phyloP scores from a whole-genome alignment of 2,329 filamentous ascomycete genomes.

The Cladophialophora chaetospira region DNA sequence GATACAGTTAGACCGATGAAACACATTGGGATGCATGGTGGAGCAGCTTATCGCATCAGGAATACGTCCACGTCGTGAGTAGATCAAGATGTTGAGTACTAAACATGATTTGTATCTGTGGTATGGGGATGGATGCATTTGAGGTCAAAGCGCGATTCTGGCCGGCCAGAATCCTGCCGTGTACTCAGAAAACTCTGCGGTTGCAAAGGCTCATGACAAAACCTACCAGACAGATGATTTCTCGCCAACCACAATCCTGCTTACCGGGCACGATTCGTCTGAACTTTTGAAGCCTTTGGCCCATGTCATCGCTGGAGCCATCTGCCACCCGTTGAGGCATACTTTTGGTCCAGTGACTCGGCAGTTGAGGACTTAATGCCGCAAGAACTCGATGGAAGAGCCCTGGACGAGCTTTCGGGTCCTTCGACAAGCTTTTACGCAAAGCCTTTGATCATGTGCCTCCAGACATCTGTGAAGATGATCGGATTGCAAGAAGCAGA shows the following conservation, averaged over 20 bases:
- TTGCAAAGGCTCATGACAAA: too few species aligned
- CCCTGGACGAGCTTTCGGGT: slow-evolving; percentile 41
- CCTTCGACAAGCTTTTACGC: not conserved
- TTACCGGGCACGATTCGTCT: slow-evolving; percentile 43
- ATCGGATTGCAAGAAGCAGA: slow-evolving; percentile 46
- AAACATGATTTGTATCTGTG: too few species aligned
- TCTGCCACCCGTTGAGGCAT: slow-evolving; percentile 42
- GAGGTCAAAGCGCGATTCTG: too few species aligned
- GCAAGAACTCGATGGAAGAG: slow-evolving; percentile 46
- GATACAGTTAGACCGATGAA: too few species aligned
- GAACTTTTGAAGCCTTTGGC: slow-evolving; percentile 42
- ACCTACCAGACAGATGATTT: slow-evolving; percentile 38
- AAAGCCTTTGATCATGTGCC: slow-evolving; percentile 15
- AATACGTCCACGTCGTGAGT: too few species aligned
- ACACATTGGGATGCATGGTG: too few species aligned
- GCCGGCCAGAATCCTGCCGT: too few species aligned
- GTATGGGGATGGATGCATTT: too few species aligned
- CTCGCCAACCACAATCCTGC: slow-evolving; percentile 43
- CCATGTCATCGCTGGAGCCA: slow-evolving; percentile 37
- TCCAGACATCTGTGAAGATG: slow-evolving; percentile 12
- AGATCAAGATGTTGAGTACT: too few species aligned
- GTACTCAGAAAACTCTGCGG: too few species aligned
- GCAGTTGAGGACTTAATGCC: slow-evolving; percentile 46
- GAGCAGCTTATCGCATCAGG: too few species aligned
- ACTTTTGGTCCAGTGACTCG: slow-evolving; percentile 22